Conservation (phyloP, 768 basidiomycete genomes). For the Lactarius akahatsu region DNA sequence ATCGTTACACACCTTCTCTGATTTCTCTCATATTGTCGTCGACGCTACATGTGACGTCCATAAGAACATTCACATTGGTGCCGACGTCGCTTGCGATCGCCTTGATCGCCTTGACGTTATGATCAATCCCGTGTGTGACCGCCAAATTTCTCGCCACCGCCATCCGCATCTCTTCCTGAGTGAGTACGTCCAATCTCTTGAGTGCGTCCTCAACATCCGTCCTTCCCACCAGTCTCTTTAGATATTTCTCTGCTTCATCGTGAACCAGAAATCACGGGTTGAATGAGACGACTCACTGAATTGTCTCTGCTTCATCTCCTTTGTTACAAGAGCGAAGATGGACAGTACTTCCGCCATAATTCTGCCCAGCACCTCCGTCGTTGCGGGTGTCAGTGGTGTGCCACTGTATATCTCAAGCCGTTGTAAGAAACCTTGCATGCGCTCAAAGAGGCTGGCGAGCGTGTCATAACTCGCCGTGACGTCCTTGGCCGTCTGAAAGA, state of each 20-base stretch:
- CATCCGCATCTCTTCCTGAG: slow-evolving; percentile 1
- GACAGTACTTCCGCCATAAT: slow-evolving; percentile 6
- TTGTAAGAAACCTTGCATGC: slow-evolving; percentile 1
- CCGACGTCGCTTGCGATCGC: not conserved
- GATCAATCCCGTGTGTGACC: not conserved
- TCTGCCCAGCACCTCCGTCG: not conserved
- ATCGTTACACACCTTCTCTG: not conserved
- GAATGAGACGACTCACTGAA: not conserved
- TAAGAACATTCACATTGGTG: not conserved
- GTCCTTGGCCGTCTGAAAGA: not conserved
- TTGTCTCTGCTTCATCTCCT: not conserved
- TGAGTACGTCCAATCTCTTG: slow-evolving; percentile 5
- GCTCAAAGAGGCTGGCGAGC: slow-evolving; percentile 10
- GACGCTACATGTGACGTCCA: not conserved
- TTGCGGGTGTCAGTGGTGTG: not conserved
- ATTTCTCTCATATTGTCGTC: not conserved
- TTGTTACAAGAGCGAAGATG: not conserved
- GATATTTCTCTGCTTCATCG: not conserved
- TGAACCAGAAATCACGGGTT: not conserved
- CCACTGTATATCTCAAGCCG: not conserved
- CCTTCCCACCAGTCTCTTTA: not conserved
- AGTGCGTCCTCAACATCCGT: not conserved
- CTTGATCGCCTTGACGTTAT: not conserved
- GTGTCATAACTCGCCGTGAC: slow-evolving; percentile 5
- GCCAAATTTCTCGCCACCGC: not conserved